Base-by-base conservation (phyloP, 257 asterid species). In the Henckelia pumila region DNA sequence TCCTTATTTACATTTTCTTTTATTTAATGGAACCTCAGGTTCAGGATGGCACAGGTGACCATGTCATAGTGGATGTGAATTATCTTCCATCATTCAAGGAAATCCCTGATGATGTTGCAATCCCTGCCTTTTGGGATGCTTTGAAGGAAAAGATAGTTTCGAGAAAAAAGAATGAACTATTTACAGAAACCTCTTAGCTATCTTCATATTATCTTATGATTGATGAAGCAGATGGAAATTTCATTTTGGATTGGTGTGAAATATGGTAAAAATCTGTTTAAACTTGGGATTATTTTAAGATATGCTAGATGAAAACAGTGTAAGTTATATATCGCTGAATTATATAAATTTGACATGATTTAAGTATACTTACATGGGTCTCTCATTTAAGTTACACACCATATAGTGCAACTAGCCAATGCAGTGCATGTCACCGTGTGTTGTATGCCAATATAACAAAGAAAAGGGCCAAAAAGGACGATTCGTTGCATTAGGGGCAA, bases 41-140 rank as follows among this genome's bases (percentile, higher is more conserved):
- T 70, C 93, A 94, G 77, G 99, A 91, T 64, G 85, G 82, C 64
- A 85, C 88, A 0, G 96, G 97, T 16, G 99, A 91, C 77, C 99
- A 94, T 74, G 96, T 94, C 68, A 88, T 91, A 57, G 96, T 94
- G 66, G 99, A 88, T 76, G 82, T 94, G 73, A 94, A 94, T 80
- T 91, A 91, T 74, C 89, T 94, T 60, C 99, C 99, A 63, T 94
- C 99, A 5, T 88, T 94, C 84, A 94, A 91, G 78, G 99, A 94
- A 84, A 87, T 94, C 33, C 89, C 99, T 0, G 90, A 91, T 73
- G 91, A 88, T 63, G 82, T 83, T 69, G 99, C 99, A 17, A 71
- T 94, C 61, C 97, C 95, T 56, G 92, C 96, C 57, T 88, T 88
- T 60, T 91, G 97, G 97, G 93, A 91, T 63, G 96, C 97, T 70